Evolutionary conservation across 1,284 basidiomycete genomes (phyloP).

Genomic region (Leccinum solheimii): DNA sequence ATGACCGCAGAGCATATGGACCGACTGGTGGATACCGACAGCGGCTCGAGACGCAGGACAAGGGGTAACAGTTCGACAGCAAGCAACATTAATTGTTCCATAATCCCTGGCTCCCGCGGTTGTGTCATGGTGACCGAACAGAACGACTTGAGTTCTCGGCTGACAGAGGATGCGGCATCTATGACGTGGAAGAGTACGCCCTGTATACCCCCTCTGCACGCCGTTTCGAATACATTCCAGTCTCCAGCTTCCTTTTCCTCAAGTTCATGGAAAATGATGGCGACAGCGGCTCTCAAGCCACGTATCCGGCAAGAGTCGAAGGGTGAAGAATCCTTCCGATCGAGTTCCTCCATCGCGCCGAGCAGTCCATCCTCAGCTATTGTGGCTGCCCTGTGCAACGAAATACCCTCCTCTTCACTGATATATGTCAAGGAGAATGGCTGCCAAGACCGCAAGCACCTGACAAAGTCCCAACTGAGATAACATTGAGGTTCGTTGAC

Average conservation of each 20-base stretch:
- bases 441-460: constrained; percentile 49
- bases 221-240: constrained; percentile 50
- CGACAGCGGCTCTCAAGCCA: constrained; percentile 61
- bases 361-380: constrained; percentile 65
- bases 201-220: constrained; percentile 59
- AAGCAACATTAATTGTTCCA: constrained; percentile 55
- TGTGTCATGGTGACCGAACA: constrained; percentile 44
- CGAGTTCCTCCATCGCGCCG: constrained; percentile 62
- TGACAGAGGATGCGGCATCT: constrained; percentile 49
- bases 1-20: constrained; percentile 44
- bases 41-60: constrained; percentile 44
- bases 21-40: constrained; percentile 52
- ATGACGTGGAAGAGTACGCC: constrained; percentile 57
- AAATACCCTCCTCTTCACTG: constrained; percentile 48
- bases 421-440: constrained; percentile 58
- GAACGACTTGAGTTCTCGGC: constrained; percentile 51
- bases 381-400: constrained; percentile 49
- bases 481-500: constrained; percentile 60
- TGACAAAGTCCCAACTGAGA: constrained; percentile 54
- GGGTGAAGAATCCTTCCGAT: constrained; percentile 25
- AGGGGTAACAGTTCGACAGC: constrained; percentile 56
- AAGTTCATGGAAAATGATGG: constrained; percentile 54
- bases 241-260: constrained; percentile 49
- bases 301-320: constrained; percentile 52
- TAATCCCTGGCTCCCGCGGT: constrained; percentile 41